phyloP scores from a whole-genome alignment of 2,329 filamentous ascomycete species.

The Talaromyces sp. region DNA sequence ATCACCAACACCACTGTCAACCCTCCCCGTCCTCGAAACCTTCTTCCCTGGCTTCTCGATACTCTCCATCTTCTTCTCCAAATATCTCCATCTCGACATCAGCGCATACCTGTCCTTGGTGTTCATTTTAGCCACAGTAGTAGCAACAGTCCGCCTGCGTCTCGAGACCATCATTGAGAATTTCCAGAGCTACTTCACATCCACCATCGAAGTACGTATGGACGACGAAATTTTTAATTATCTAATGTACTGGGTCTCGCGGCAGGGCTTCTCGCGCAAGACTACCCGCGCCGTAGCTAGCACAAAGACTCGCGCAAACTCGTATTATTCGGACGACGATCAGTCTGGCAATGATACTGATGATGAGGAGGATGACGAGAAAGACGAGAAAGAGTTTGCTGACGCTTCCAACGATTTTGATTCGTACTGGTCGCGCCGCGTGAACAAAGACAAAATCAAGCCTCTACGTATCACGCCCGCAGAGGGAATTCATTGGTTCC shows the following conservation, averaged over 20 bases:
- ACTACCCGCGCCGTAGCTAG: slow-evolving; percentile 64
- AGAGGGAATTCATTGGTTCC: slow-evolving; percentile 66
- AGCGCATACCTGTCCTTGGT: slow-evolving; percentile 58
- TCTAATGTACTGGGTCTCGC: slow-evolving; percentile 66
- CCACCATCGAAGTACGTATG: slow-evolving; percentile 62
- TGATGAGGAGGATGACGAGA: slow-evolving; percentile 32
- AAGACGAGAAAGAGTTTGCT: slow-evolving; percentile 41
- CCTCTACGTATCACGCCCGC: slow-evolving; percentile 59
- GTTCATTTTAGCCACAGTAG: slow-evolving; percentile 49
- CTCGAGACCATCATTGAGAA: slow-evolving; percentile 48
- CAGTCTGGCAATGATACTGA: slow-evolving; percentile 31
- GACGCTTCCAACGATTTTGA: slow-evolving; percentile 42
- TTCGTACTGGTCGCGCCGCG: slow-evolving; percentile 42
- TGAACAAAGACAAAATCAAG: slow-evolving; percentile 36
- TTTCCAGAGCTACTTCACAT: slow-evolving; percentile 58
- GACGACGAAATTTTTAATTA: slow-evolving; percentile 73
- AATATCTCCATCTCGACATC: slow-evolving; percentile 16
- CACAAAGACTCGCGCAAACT: slow-evolving; percentile 52
- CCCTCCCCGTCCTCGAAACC: slow-evolving; percentile 8
- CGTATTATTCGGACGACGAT: slow-evolving; percentile 25
- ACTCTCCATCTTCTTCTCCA: slow-evolving; percentile 40
- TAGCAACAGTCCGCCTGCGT: slow-evolving; percentile 54
- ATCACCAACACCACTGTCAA: not conserved
- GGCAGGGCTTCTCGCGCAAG: slow-evolving; percentile 58
- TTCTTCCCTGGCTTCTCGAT: slow-evolving; percentile 15